Conservation (phyloP, 2,329 filamentous ascomycete genomes). For the Xylaria sp. region DNA sequence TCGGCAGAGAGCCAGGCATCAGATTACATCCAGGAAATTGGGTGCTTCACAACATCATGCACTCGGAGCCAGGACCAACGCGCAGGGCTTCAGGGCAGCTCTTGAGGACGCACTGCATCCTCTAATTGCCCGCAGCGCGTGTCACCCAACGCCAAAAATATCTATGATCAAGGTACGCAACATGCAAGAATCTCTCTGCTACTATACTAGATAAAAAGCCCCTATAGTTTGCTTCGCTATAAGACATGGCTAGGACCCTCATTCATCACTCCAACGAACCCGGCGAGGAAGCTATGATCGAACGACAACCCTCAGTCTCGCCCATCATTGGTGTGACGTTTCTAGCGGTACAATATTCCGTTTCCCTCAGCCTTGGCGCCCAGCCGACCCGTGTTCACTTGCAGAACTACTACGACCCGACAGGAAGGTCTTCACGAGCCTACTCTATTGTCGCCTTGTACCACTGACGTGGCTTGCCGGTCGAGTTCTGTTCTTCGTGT, state of each 20-base stretch:
- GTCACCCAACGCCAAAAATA: constrained; percentile 16
- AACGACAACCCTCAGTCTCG: not conserved
- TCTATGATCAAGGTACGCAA: not conserved
- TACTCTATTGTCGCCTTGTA: constrained; percentile 25
- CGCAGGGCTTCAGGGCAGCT: constrained; percentile 16
- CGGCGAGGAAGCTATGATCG: not conserved
- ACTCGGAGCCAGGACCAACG: constrained; percentile 4
- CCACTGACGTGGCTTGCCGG: constrained; percentile 32
- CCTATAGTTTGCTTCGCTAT: not conserved
- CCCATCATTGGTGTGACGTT: constrained; percentile 21
- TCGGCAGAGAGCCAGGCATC: not conserved
- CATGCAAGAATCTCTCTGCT: not conserved
- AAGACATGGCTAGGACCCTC: not conserved
- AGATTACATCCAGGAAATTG: not conserved
- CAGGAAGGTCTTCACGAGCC: constrained; percentile 35
- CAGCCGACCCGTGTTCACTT: constrained; percentile 29
- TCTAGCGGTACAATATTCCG: constrained; percentile 29
- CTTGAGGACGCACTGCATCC: constrained; percentile 7
- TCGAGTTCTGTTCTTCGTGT: constrained; percentile 3
- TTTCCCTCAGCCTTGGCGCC: constrained; percentile 35
- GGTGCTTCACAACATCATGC: constrained; percentile 22
- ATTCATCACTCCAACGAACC: not conserved
- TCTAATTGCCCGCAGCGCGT: constrained; percentile 9
- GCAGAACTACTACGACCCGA: constrained; percentile 36
- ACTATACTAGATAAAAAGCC: too few species aligned